Base-by-base conservation (phyloP, 1,139 yeast species). In the Yamadazyma atmosphaerica region DNA sequence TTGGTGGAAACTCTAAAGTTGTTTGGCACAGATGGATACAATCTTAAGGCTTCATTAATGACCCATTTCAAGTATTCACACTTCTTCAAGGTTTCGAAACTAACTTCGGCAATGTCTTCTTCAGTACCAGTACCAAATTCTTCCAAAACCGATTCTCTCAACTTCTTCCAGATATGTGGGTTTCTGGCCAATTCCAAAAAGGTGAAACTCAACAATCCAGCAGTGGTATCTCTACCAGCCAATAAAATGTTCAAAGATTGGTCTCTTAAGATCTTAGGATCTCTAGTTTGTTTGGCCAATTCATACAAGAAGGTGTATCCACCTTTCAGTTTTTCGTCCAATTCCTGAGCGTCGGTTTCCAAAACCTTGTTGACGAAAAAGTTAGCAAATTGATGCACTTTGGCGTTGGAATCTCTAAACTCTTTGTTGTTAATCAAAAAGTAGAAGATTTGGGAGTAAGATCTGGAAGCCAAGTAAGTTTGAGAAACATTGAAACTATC, bases 11-110 rank as follows among this genome's bases (percentile, higher is more conserved):
- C 57, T 39, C 82, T 63, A 47, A 63, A 64, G 50, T 77, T 77
- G 39, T 58, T 52, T 13, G 81, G 81, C 19, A 77, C 81, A 9
- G 76, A 65, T 6, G 82, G 82, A 46, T 74, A 75, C 48, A 76
- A 51, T 44, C 82, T 63, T 46, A 77, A 65, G 4, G 63, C 61
- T 54, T 77, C 82, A 49, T 73, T 74, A 35, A 77, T 48, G 34
- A 72, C 72, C 37, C 64, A 62, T 46, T 68, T 66, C 48, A 76
- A 65, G 51, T 74, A 75, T 40, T 63, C 68, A 53, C 77, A 72
- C 40, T 66, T 65, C 57, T 76, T 75, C 45, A 77, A 62, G 6
- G 72, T 57, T 47, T 74, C 79, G 45, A 74, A 75, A 6, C 71
- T 56, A 39, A 69, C 63, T 3, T 54, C 55, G 7, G 56, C 61